Evolutionary conservation across 1,139 yeast genomes (phyloP), one percentile per base, ranked within the genome.

Genomic region (Diutina rugosa): DNA sequence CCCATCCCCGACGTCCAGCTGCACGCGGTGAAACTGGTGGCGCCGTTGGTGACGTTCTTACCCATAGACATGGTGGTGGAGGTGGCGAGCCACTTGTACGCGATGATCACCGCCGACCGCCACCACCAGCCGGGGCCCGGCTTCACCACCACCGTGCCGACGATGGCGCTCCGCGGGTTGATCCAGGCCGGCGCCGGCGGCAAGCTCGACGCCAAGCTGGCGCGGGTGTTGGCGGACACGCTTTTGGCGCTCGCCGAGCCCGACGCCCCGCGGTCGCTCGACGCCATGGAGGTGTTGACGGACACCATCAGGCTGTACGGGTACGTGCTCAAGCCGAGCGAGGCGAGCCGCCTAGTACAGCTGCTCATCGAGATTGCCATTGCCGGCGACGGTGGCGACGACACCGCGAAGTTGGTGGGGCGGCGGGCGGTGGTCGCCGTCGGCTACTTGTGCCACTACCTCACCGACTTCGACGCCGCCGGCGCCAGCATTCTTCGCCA

Each of bases 1-100:
- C 74, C 77, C 55, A 82, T 84, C 60, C 75, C 90, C 7, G 95
- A 89, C 63, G 95, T 90, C 1, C 90, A 88, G 64, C 84, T 82
- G 62, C 90, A 86, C 66, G 88, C 95, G 0, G 81, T 87, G 49
- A 70, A 83, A 74, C 66, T 84, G 72, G 76, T 84, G 62, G 76
- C 73, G 30, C 72, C 75, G 14, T 63, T 74, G 55, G 64, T 73
- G n/a, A 49, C 53, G 6, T 49, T 29, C 9, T 18, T 49, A 28
- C 44, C 53, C 9, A 16, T 6, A 3, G 44, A 16, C 4, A n/a
- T 49, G 35, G 10, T 38, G 16, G 10, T 16, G 28, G 41, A 18
- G 7, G 44, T 49, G 28, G 29, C 32, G 2, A 1, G 18, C 6
- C 16, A 16, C 16, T 29, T 49, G 14, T 49, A 49, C n/a, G 6